Base-by-base conservation (phyloP, 192 early-diverging fungal species). In the Coemansia javaensis region DNA sequence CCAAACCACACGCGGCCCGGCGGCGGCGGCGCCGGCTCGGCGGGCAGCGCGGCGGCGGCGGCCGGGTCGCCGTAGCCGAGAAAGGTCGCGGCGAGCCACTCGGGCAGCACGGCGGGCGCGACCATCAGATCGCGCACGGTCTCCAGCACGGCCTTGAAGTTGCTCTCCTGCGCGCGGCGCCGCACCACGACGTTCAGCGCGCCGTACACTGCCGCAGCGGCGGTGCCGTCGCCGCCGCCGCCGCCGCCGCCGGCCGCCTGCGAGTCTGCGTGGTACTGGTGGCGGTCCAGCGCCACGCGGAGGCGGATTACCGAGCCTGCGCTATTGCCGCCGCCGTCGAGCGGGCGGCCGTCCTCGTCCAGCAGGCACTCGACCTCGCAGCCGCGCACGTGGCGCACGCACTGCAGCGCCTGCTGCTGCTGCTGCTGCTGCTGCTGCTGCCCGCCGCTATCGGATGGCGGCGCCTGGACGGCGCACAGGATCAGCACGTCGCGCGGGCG, bases 41-140 rank as follows among this genome's bases (percentile, higher is more conserved):
- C 73, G 3, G 13, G 77, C 76, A 44, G 7, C 1, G 58, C 57
- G 0, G 58, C 73, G 3, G 89, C 87, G 44, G 81, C 82, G 17
- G 67, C 72, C 1, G 91, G 90, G 50, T 98, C 89, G 44, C 95
- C 97, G 57, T 99, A 99, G 33, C 97, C 97, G 18, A 99, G 74
- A 32, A 97, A 88, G 3, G 91, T 83, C 32, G 93, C 79, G 14
- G 86, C 78, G 15, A 99, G 67, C 97, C 97, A 99, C 9, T 82
- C 81, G 8, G 97, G 97, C 2, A 98, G 80, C 39, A 13, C 3
- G 3, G 27, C 28, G 0, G 63, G 87, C 13, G 43, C 28, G 5
- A 38, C 81, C 83, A 93, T 87, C 50, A 94, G 63, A 40, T 90
- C 90, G 23, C 93, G 87, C 32, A 97, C 84, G 0, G 90, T 87